Evolutionary conservation across 169 alveolate genomes (phyloP).

Genomic region (Miamiensis avidus): DNA sequence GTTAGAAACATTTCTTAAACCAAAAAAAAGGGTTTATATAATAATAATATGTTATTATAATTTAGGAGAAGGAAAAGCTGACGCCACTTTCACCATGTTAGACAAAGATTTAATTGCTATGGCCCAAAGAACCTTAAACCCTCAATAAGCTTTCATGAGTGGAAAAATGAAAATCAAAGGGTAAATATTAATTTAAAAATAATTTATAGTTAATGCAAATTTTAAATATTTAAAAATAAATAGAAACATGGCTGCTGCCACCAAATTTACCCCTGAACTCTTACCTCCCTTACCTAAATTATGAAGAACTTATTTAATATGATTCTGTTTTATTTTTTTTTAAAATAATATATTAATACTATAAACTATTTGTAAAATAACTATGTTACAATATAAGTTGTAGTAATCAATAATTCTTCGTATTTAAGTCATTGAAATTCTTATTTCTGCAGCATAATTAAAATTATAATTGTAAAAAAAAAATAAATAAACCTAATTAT

Average conservation of each 20-base stretch:
- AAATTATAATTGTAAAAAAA: too few relatives aligned
- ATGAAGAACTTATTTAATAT: too few relatives aligned
- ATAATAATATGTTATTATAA: constrained; percentile 35
- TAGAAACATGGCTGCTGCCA: constrained; percentile 85
- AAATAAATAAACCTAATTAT: too few relatives aligned
- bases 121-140: constrained; percentile 84
- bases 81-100: constrained; percentile 82
- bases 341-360: too few relatives aligned
- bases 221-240: too few relatives aligned
- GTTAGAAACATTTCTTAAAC: too few relatives aligned
- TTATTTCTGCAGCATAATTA: too few relatives aligned
- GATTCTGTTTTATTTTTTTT: too few relatives aligned
- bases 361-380: too few relatives aligned
- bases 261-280: constrained; percentile 89
- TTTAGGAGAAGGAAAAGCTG: constrained; percentile 63
- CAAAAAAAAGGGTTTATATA: constrained; percentile 25
- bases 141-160: constrained; percentile 90
- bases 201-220: background rate
- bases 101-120: constrained; percentile 85
- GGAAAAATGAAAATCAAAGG: constrained; percentile 92
- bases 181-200: background rate
- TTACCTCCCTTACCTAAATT: constrained; percentile 75
- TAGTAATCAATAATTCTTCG: too few relatives aligned
- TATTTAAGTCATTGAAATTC: too few relatives aligned
- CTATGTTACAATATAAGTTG: too few relatives aligned